A percentile compares a stretch with the other conserved stretches of the same genome.
Conservation (phyloP, 2,329 filamentous ascomycete genomes). For the Talaromyces funiculosus region DNA sequence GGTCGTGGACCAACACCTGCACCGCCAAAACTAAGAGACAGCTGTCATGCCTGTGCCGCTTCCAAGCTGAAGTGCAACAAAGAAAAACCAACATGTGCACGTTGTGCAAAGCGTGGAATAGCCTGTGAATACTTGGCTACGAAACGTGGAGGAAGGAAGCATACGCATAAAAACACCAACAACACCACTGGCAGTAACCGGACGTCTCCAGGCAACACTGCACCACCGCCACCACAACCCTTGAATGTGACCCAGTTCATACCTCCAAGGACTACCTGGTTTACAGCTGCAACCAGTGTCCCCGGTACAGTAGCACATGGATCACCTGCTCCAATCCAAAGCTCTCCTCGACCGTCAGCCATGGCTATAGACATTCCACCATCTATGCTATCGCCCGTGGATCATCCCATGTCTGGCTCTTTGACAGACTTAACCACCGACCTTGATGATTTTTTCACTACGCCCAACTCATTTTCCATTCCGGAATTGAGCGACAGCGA, state of each 20-base stretch:
- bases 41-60: conserved; percentile 5
- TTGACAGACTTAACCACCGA: conserved; percentile 8
- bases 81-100: conserved; percentile 8
- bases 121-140: conserved; percentile 1
- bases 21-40: conserved; percentile 4
- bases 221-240: background rate
- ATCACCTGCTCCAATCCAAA: background rate
- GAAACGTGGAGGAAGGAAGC: conserved; percentile 2
- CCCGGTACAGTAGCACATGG: background rate
- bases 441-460: conserved; percentile 17
- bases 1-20: background rate
- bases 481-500: background rate
- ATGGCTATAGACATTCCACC: background rate
- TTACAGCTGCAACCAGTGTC: background rate
- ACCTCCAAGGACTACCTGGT: background rate
- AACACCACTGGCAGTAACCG: background rate
- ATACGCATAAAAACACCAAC: background rate
- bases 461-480: conserved; percentile 15
- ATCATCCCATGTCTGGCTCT: background rate
- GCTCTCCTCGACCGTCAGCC: background rate
- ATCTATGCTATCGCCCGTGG: background rate
- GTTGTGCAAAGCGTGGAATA: conserved; percentile 4
- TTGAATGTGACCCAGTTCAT: background rate
- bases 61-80: conserved; percentile 11
- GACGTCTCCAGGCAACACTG: background rate